Evolutionary conservation across 2,329 filamentous ascomycete genomes (phyloP), one percentile per base, ranked within the genome.

Genomic region (Camillea tinctor): DNA sequence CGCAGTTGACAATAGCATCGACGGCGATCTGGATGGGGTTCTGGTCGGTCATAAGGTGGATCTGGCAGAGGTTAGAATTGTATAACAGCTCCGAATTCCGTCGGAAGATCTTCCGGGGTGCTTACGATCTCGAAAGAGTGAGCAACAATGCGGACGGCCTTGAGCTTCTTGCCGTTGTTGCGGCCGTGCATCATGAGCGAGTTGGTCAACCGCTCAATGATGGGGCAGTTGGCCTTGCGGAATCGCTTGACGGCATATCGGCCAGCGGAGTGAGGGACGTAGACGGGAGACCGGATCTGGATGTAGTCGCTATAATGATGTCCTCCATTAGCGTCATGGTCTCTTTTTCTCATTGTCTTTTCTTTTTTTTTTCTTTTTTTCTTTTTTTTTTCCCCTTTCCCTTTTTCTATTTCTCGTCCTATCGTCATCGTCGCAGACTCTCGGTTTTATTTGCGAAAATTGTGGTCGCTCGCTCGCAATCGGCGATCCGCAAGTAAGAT

Each of bases 151-250:
- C 95, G 93, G 81, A 98, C 94, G 79, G 95, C 96, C 93, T 96
- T 97, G 79, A 98, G 89, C 92, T 99, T 99, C 91, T 99, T 99
- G 84, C 95, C 95, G 91, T 97, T 99, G 92, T 99, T 99, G 84
- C 95, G 95, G 83, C 95, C 95, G 90, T 99, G 97, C 94, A 98
- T 98, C 96, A 99, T 99, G 80, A 99, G 90, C 64, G 95, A 98
- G 91, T 99, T 99, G 88, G 95, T 99, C 75, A 99, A 90, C 81
- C 95, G 94, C 91, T 99, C 95, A 79, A 99, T 97, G 89, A 99
- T 98, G 76, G 95, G 95, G 92, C 95, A 99, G 88, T 98, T 96
- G 80, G 96, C 95, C 90, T 99, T 99, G 87, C 95, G 92, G 92
- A 99, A 99, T 79, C 96, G 91, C 93, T 99, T 99, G 84, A 90